A percentile compares a stretch with the other conserved stretches of the same genome.
These are phyloP conservation scores for Sodiomyces alkalinus DNA, from an alignment of 2,329 filamentous ascomycete species.

Conservation along the genomic window DNA sequence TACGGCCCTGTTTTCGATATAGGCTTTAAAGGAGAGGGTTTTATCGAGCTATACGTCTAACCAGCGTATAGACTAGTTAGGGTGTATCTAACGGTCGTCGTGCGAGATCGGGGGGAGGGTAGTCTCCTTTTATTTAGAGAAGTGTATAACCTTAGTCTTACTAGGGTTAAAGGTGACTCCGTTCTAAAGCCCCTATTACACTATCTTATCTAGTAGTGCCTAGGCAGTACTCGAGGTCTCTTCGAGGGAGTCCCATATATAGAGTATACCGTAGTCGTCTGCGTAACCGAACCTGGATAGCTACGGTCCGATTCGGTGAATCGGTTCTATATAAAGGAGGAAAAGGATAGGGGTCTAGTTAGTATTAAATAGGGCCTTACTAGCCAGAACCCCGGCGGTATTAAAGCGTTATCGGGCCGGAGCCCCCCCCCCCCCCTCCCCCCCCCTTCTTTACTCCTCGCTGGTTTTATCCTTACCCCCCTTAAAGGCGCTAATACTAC, in stretches of 20 bases:
- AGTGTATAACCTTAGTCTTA: slow-evolving; percentile 11
- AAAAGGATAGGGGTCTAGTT: slow-evolving; percentile 10
- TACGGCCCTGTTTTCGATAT: slow-evolving; percentile 7
- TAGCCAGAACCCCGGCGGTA: no score
- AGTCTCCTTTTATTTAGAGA: slow-evolving; percentile 3
- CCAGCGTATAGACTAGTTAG: slow-evolving; percentile 7
- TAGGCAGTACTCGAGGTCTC: slow-evolving; percentile 5
- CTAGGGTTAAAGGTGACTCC: slow-evolving; percentile 9
- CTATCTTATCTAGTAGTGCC: slow-evolving; percentile 4
- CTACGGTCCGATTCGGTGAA: slow-evolving; percentile 3
- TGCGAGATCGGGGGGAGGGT: slow-evolving; percentile 1
- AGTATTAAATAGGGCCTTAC: no score
- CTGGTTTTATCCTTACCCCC: no score
- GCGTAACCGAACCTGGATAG: slow-evolving; percentile 8
- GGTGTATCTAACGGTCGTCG: slow-evolving; percentile 1
- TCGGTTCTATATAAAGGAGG: slow-evolving; percentile 7
- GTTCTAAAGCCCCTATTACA: slow-evolving; percentile 8
- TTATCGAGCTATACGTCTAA: slow-evolving; percentile 10
- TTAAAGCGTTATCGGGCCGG: no score
- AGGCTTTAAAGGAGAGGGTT: slow-evolving; percentile 6
- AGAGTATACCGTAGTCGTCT: slow-evolving; percentile 9
- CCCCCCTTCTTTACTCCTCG: no score
- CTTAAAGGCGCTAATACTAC: no score
- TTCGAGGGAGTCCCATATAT: slow-evolving; percentile 5
- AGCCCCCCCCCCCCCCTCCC: no score